phyloP scores from a whole-genome alignment of 1,139 yeast genomes.

The Debaryomycetaceae sp. region DNA sequence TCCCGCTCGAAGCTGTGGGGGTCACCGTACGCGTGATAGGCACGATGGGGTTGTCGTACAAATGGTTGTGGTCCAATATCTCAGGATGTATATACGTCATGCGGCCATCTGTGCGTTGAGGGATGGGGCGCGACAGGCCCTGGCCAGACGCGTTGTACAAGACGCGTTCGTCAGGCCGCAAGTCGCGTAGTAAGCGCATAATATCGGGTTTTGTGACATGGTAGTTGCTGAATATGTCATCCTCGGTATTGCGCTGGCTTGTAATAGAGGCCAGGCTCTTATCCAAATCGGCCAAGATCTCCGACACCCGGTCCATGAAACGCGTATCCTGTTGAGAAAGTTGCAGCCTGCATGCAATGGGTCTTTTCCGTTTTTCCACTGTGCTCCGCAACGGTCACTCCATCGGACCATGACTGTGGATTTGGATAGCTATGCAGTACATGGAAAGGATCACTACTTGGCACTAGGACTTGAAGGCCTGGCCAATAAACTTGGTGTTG shows the following conservation, averaged over 20 bases:
- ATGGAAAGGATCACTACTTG: slow-evolving; percentile 42
- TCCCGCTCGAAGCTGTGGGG: too few relatives aligned
- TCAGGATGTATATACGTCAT: too few relatives aligned
- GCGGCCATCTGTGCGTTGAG: too few relatives aligned
- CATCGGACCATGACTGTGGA: slow-evolving; percentile 22
- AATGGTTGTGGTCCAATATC: too few relatives aligned
- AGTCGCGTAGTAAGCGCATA: slow-evolving; percentile 50
- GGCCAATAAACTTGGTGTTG: slow-evolving; percentile 92
- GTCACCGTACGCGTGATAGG: too few relatives aligned
- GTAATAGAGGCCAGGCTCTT: too few relatives aligned
- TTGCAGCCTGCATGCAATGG: background rate
- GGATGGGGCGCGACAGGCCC: too few relatives aligned
- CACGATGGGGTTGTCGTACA: too few relatives aligned
- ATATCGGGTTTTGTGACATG: slow-evolving; percentile 44
- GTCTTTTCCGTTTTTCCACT: background rate
- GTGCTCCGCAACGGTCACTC: background rate
- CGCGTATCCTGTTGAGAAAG: background rate
- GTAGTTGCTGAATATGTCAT: slow-evolving; percentile 29
- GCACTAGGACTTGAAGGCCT: slow-evolving; percentile 95
- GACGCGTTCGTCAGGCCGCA: slow-evolving; percentile 42
- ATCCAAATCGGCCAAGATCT: too few relatives aligned
- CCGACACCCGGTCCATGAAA: background rate
- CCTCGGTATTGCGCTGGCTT: slow-evolving; percentile 4
- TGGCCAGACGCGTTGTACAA: slow-evolving; percentile 39
- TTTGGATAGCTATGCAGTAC: slow-evolving; percentile 27